Evolutionary conservation across 768 basidiomycete genomes (phyloP).

Genomic region (Galerina marginata): DNA sequence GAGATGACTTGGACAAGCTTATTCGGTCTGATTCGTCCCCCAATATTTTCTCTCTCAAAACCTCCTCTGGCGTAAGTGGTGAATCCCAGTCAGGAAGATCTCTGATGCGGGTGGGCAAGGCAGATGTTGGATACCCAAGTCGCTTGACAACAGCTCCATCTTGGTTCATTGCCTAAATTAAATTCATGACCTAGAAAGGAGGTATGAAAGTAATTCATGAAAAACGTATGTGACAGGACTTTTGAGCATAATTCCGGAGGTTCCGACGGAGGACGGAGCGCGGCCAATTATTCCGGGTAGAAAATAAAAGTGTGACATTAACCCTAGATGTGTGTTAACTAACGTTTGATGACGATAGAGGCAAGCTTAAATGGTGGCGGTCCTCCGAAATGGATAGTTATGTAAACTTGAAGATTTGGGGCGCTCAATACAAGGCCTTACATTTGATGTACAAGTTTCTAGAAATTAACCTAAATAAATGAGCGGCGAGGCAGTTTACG

Average conservation of each 20-base stretch:
- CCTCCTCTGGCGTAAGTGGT: background rate
- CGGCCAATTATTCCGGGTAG: background rate
- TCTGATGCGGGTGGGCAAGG: background rate
- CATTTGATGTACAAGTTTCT: too few relatives aligned
- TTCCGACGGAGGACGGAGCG: background rate
- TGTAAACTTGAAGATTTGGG: too few relatives aligned
- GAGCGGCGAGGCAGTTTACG: too few relatives aligned
- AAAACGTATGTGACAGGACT: constrained; percentile 1
- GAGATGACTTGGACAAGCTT: too few relatives aligned
- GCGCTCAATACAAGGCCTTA: too few relatives aligned
- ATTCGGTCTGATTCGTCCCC: too few relatives aligned
- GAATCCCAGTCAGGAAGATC: background rate
- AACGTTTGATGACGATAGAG: too few relatives aligned
- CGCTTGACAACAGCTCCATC: constrained; percentile 2
- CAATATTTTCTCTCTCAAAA: too few relatives aligned
- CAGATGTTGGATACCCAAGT: background rate
- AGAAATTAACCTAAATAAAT: too few relatives aligned
- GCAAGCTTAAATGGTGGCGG: background rate
- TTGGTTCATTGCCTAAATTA: background rate
- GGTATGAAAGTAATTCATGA: background rate
- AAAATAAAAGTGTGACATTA: background rate
- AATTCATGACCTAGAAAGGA: background rate
- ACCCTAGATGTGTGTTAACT: background rate
- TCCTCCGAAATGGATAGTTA: too few relatives aligned
- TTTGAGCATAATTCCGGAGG: background rate